Evolutionary conservation across 805 yeast genomes (phyloP).

Genomic region (Yamadazyma philogaea): DNA sequence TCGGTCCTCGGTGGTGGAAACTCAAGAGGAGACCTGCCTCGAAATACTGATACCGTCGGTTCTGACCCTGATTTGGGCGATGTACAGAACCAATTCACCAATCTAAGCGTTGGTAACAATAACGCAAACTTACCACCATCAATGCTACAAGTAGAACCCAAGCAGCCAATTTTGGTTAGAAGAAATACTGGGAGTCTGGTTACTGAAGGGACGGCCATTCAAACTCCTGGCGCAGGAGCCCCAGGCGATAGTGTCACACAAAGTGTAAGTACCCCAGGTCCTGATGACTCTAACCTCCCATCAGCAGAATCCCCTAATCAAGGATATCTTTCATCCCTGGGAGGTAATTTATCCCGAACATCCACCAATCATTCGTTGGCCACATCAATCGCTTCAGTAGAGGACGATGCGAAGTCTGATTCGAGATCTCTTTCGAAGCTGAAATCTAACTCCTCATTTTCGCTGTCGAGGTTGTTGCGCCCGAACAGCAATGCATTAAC

Average conservation of each 20-base stretch:
- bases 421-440: slow-evolving; percentile 13
- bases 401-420: slow-evolving; percentile 6
- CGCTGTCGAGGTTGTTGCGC: slow-evolving; percentile 11
- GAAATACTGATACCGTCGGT: slow-evolving; percentile 4
- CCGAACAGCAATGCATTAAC: slow-evolving; percentile 11
- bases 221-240: background rate
- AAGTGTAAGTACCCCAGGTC: background rate
- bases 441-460: slow-evolving; percentile 15
- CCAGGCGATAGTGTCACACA: background rate
- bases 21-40: background rate
- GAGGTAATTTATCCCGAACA: slow-evolving; percentile 13
- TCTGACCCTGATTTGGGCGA: background rate
- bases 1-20: background rate
- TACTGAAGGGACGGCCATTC: background rate
- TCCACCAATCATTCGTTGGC: slow-evolving; percentile 17
- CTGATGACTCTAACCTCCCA: background rate
- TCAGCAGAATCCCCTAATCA: background rate
- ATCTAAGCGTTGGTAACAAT: slow-evolving; percentile 7
- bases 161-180: slow-evolving; percentile 65
- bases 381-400: background rate
- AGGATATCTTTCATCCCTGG: background rate
- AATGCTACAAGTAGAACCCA: slow-evolving; percentile 68
- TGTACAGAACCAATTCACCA: slow-evolving; percentile 16
- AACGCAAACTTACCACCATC: slow-evolving; percentile 52
- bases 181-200: slow-evolving; percentile 37